Conservation (phyloP, 441 rosid species). For the Hura crepitans region DNA sequence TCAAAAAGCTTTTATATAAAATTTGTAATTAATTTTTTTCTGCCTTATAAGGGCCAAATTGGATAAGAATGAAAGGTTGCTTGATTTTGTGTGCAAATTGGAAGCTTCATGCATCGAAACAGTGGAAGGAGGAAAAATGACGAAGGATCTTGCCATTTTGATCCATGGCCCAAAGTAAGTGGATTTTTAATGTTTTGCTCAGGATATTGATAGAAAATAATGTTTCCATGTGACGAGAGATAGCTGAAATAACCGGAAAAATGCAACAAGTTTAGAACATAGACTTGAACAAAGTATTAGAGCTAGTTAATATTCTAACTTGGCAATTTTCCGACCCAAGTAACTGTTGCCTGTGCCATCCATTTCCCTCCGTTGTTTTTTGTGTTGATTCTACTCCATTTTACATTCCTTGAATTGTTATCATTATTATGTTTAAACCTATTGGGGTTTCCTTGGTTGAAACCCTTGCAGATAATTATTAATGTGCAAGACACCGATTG, state of each 20-base stretch:
- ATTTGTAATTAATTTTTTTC: neutral
- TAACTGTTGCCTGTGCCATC: neutral
- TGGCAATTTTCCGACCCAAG: neutral
- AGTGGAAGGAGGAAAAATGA: slow-evolving; percentile 87
- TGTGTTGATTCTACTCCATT: neutral
- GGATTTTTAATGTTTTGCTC: neutral
- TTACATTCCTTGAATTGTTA: neutral
- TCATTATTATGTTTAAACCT: neutral
- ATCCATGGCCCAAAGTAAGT: slow-evolving; percentile 76
- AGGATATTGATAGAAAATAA: neutral
- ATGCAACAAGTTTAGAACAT: neutral
- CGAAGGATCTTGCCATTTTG: slow-evolving; percentile 90
- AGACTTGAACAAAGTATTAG: neutral
- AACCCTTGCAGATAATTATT: neutral
- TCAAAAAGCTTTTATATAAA: no score
- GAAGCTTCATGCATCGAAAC: slow-evolving; percentile 79
- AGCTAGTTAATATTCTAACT: no score
- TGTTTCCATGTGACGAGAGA: neutral
- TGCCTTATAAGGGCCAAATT: slow-evolving; percentile 55
- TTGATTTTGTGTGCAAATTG: slow-evolving; percentile 72
- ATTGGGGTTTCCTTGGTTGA: neutral
- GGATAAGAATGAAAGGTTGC: slow-evolving; percentile 61
- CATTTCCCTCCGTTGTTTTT: neutral
- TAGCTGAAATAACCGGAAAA: neutral
- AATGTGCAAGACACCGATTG: neutral